Conservation (phyloP, 345 rosid species). For the Chamaenerion angustifolium region DNA sequence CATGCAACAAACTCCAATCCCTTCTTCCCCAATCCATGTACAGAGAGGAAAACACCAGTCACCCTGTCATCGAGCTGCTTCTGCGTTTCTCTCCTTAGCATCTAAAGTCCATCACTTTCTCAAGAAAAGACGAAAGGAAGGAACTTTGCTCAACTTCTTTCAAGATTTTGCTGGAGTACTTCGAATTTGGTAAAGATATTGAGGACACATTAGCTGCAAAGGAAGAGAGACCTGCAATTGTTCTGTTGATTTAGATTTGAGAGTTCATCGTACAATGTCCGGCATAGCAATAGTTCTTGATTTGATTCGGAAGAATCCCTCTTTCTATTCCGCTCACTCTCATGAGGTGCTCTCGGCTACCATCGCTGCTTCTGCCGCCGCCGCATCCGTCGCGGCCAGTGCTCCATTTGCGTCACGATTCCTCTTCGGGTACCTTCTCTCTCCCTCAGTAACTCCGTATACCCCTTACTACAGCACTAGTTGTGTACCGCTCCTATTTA, state of each 20-base stretch:
- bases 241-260: not conserved
- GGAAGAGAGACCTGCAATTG: not conserved
- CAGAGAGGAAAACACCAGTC: too few species aligned
- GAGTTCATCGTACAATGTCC: conserved; percentile 33
- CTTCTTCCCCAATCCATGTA: too few species aligned
- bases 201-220: too few species aligned
- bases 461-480: too few species aligned
- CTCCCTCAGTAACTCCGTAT: not conserved
- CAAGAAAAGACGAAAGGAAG: too few species aligned
- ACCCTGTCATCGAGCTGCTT: too few species aligned
- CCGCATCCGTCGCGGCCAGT: conserved; percentile 45
- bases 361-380: conserved; percentile 35
- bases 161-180: too few species aligned
- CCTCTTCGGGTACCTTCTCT: conserved; percentile 52
- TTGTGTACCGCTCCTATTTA: not conserved
- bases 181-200: too few species aligned
- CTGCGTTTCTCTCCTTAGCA: too few species aligned
- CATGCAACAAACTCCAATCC: too few species aligned
- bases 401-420: conserved; percentile 70
- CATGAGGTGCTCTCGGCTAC: conserved; percentile 45
- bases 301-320: conserved; percentile 56
- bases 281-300: conserved; percentile 71
- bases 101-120: too few species aligned
- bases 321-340: conserved; percentile 31
- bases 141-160: too few species aligned